Conservation (phyloP, 73 alveolate species). For the Stentor coeruleus region DNA sequence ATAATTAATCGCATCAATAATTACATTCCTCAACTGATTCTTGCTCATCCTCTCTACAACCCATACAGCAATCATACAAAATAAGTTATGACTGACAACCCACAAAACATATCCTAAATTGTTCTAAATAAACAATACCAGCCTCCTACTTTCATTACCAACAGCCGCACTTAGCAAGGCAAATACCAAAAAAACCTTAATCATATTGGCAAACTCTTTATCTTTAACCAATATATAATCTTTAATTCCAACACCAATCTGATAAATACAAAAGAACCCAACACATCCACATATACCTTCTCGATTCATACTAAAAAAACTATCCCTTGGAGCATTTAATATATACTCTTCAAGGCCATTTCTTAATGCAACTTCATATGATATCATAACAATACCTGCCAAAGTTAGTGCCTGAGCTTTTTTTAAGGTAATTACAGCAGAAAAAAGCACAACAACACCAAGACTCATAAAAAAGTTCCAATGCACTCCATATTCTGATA, state of each 20-base stretch:
- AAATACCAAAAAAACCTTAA: neutral
- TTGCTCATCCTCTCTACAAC: slow-evolving; percentile 24
- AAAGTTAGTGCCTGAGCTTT: slow-evolving; percentile 2
- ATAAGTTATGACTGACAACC: slow-evolving; percentile 21
- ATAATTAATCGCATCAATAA: slow-evolving; percentile 33
- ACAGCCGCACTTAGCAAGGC: neutral
- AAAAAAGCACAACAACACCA: slow-evolving; percentile 28
- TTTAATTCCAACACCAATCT: slow-evolving; percentile 44
- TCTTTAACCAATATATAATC: neutral
- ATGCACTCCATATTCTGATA: slow-evolving; percentile 64
- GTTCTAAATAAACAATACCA: neutral
- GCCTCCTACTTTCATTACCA: slow-evolving; percentile 22
- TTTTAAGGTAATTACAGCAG: slow-evolving; percentile 28
- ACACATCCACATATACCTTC: slow-evolving; percentile 61
- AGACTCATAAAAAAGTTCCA: slow-evolving; percentile 61
- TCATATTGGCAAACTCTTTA: neutral
- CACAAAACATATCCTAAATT: slow-evolving; percentile 37
- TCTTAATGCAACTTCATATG: slow-evolving; percentile 29
- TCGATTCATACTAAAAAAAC: slow-evolving; percentile 47
- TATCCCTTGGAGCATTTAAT: slow-evolving; percentile 49
- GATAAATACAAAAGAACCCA: slow-evolving; percentile 46
- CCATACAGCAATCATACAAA: neutral
- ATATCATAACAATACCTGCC: slow-evolving; percentile 32
- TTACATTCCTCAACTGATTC: slow-evolving; percentile 5
- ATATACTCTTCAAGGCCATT: slow-evolving; percentile 42